Percentiles rank a stretch among this genome's conserved stretches.
Conservation (phyloP, 495 filamentous ascomycete genomes). For the Xylaria scruposa region DNA sequence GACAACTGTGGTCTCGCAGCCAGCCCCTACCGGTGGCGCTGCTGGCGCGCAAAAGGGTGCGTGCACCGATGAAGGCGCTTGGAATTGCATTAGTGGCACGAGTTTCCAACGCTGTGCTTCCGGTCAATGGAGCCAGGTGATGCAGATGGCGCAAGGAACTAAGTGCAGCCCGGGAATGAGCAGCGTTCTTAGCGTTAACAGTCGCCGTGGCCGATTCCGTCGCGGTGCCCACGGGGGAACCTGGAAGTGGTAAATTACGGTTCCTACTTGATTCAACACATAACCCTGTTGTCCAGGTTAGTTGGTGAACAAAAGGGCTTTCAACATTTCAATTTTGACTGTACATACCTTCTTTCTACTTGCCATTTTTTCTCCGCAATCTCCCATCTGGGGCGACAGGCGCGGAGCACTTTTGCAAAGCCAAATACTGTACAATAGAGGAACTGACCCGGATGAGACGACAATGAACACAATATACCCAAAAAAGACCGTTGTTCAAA, state of each 20-base stretch:
- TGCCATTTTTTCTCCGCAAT: not conserved
- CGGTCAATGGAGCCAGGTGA: conserved; percentile 62
- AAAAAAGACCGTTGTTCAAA: not conserved
- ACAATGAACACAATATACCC: not conserved
- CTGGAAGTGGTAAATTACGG: conserved; percentile 3
- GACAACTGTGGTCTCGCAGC: conserved; percentile 29
- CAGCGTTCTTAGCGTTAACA: conserved; percentile 45
- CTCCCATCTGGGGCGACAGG: not conserved
- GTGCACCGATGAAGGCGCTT: conserved; percentile 61
- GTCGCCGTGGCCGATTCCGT: conserved; percentile 22
- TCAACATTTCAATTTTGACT: not conserved
- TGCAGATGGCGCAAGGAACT: conserved; percentile 65
- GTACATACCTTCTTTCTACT: conserved; percentile 3
- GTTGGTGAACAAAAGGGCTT: not conserved
- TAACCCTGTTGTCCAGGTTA: not conserved
- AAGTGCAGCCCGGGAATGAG: conserved; percentile 62
- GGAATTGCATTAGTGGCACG: conserved; percentile 69
- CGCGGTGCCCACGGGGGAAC: not conserved
- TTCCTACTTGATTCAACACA: not conserved
- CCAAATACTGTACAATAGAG: not conserved
- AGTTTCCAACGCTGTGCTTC: conserved; percentile 70
- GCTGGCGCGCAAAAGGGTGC: conserved; percentile 38
- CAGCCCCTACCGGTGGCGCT: conserved; percentile 28
- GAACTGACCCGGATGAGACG: not conserved
- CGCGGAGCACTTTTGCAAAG: not conserved